Evolutionary conservation across 257 asterid genomes (phyloP), one percentile per base, ranked within the genome.

Genomic region (Echium plantagineum): DNA sequence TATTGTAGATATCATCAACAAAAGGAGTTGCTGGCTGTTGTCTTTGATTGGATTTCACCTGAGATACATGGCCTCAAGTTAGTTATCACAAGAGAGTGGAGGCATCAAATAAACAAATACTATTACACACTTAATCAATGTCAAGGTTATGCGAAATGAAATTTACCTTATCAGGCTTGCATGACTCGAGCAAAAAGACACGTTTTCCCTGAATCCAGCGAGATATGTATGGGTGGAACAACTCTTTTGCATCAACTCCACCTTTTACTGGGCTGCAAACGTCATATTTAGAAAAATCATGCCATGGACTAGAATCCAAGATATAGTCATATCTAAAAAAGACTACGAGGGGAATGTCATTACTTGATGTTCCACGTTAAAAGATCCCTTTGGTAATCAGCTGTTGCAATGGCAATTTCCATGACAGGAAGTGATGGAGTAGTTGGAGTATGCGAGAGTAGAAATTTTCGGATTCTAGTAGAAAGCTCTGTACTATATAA

Each of bases 151-250:
- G 2, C 9, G 0, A 35, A 35, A 7, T 35, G 46, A 0, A 35
- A 6, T 9, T 35, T 7, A 91, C 98, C 89, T 84, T 91, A 74
- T 88, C 98, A 60, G 75, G 71, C 77, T 91, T 91, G 87, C 95
- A 91, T 35, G 74, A 63, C 38, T 88, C 95, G 18, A 88, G 94
- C 69, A 91, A 77, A 47, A 87, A 66, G 38, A 85, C 82, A 42
- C 95, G 95, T 71, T 75, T 88, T 19, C 88, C 98, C 64, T 84
- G 84, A 78, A 91, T 88, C 98, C 98, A 91, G 47, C 66, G 81
- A 58, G 75, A 77, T 68, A 88, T 88, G 69, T 86, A 82, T 10
- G 70, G 72, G 48, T 85, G 93, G 69, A 85, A 91, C 82, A 91
- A 71, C 78, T 91, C 90, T 62, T 91, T 91, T 26, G 97, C 95